phyloP scores from a whole-genome alignment of 1,139 yeast genomes.

The Candida labiduridarum region DNA sequence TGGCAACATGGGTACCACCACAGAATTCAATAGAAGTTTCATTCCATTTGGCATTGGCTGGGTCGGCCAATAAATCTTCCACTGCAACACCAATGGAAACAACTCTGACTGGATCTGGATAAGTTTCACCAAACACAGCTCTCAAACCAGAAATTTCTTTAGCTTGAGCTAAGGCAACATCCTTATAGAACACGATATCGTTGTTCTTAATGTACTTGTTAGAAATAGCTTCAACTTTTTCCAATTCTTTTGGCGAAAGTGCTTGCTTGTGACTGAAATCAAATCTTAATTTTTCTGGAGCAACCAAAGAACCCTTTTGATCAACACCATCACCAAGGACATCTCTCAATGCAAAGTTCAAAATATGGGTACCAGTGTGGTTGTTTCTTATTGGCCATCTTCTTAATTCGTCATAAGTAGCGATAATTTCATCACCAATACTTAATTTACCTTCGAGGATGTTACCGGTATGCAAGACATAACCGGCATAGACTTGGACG shows the following conservation, averaged over 20 bases:
- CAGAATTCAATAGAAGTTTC: constrained; percentile 89
- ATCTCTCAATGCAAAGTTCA: constrained; percentile 84
- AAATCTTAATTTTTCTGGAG: constrained; percentile 92
- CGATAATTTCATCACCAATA: constrained; percentile 73
- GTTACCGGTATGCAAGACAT: constrained; percentile 91
- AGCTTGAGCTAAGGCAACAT: constrained; percentile 75
- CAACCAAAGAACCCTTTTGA: constrained; percentile 96
- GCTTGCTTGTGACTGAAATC: constrained; percentile 94
- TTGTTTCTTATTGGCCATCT: constrained; percentile 97
- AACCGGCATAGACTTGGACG: constrained; percentile 92
- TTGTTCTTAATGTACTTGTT: constrained; percentile 73
- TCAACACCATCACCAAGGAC: constrained; percentile 87
- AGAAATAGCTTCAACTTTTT: constrained; percentile 72
- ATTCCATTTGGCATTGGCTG: constrained; percentile 73
- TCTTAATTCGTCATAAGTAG: constrained; percentile 88
- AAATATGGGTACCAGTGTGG: constrained; percentile 97
- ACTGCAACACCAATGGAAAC: constrained; percentile 93
- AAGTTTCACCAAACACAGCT: constrained; percentile 98
- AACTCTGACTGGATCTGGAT: constrained; percentile 98
- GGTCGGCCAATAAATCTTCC: constrained; percentile 73
- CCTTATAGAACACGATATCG: constrained; percentile 75
- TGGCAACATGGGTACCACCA: constrained; percentile 97
- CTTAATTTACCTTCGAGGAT: constrained; percentile 73
- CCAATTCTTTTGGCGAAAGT: constrained; percentile 68
- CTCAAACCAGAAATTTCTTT: constrained; percentile 80